Evolutionary conservation across 2,329 filamentous ascomycete genomes (phyloP), one percentile per base, ranked within the genome.

Genomic region (Claviceps africana): DNA sequence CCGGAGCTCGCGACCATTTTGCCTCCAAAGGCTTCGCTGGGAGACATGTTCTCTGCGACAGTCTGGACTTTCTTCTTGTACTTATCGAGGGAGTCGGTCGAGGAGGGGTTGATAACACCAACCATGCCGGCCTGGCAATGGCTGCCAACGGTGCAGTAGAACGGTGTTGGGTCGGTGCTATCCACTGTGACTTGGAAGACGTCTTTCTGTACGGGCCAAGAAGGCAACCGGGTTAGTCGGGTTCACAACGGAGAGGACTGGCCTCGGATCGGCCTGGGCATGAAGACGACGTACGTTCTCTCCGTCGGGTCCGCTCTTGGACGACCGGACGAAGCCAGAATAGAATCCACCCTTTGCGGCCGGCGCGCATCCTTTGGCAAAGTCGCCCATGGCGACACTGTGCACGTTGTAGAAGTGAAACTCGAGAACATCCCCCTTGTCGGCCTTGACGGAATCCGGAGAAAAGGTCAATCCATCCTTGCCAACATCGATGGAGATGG

Each of bases 331-430:
- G 17, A 47, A 10, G 31, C 55, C 55, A 46, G 56, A 59, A 48
- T 55, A 56, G 48, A 55, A 52, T 3, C 53, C 53, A 5, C 50
- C 53, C 4, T 52, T 40, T 2, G 43, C 17, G 11, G 54, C 50
- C 17, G 74, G 72, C 30, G 69, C 57, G 61, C 76, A 80, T 1
- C 75, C 74, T 15, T 70, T 65, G 52, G 65, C 65, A 58, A 77
- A 77, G 43, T 70, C 66, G 30, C 72, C 70, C 56, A 72, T 68
- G 17, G 57, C 65, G 42, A 77, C 67, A 30, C 67, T 70, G 67
- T 77, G 75, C 61, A 70, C 59, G 4, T 72, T 66, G 54, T 67
- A 67, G 66, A 72, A 78, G 56, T 73, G 70, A 64, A 70, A 78
- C 62, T 77, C 74, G 50, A 79, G 59, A 3, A 71, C 57, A 54